A percentile compares a stretch with the other conserved stretches of the same genome.
These are phyloP conservation scores for Clarireedia homoeocarpa DNA, from an alignment of 2,329 filamentous ascomycete genomes.

Conservation along the genomic window DNA sequence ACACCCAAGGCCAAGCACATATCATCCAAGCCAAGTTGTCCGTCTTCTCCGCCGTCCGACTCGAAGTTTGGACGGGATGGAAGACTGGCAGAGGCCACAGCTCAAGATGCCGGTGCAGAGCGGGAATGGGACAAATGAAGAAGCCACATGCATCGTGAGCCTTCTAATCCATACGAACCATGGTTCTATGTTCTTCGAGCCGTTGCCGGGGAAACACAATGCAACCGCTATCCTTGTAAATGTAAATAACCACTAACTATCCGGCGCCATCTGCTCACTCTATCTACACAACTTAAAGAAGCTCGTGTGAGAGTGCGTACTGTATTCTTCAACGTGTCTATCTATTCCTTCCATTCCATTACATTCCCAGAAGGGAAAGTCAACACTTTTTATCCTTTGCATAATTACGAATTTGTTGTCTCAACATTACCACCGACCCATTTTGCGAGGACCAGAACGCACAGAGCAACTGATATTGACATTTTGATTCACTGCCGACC, in stretches of 20 bases:
- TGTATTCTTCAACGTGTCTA: not conserved
- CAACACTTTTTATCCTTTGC: not conserved
- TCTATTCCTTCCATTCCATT: not conserved
- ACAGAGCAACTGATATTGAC: too few relatives aligned
- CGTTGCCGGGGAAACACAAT: not conserved
- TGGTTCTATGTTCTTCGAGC: not conserved
- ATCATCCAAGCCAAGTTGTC: too few relatives aligned
- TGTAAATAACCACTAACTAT: conserved; percentile 4
- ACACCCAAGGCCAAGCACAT: too few relatives aligned
- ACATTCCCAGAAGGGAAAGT: not conserved
- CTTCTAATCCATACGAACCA: too few relatives aligned
- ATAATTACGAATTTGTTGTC: not conserved
- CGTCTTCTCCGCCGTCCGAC: too few relatives aligned
- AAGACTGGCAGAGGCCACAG: too few relatives aligned
- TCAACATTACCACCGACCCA: not conserved
- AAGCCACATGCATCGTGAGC: too few relatives aligned
- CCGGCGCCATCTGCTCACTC: not conserved
- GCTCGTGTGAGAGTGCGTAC: not conserved
- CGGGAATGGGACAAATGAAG: too few relatives aligned
- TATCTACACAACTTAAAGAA: not conserved
- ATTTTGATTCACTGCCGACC: not conserved
- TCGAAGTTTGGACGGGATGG: too few relatives aligned
- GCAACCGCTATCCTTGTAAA: not conserved
- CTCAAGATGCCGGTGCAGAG: too few relatives aligned
- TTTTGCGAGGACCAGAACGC: too few relatives aligned